Evolutionary conservation across 352 stramenopile genomes (phyloP), one percentile per base, ranked within the genome.

Genomic region (Ophiocytium majus): DNA sequence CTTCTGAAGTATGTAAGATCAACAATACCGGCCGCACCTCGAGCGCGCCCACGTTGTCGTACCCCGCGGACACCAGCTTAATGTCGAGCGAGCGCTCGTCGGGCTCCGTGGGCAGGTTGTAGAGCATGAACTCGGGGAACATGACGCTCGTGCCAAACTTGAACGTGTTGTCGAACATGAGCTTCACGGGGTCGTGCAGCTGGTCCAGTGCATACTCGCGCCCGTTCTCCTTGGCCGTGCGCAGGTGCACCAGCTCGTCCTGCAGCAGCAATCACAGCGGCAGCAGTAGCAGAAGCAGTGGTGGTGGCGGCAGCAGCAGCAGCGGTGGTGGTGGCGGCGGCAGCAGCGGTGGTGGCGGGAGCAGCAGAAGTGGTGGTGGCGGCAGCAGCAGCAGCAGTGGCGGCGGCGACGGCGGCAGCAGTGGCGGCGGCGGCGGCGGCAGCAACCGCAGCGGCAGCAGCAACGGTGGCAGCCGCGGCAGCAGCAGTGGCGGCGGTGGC

Each of bases 131-230:
- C 36, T 89, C 85, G 33, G 79, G 66, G 76, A 89, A 89, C 85
- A 89, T 79, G 31, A 83, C 79, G 28, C 85, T 84, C 57, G 85
- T 89, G 50, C 85, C 85, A 36, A 89, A 74, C 43, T 89, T 84
- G 75, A 89, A 89, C 17, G 85, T 89, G 81, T 89, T 89, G 63
- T 89, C 85, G 57, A 89, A 89, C 9, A 89, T 74, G 49, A 89
- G 85, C 66, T 83, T 50, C 28, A 98, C 94, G 34, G 95, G 95
- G 71, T 98, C 95, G 86, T 97, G 93, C 50, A 89, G 50, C 66
- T 90, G 86, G 10, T 94, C 93, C 17, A 95, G 91, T 64, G 93
- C 91, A 87, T 98, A 98, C 80, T 94, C 92, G 17, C 93, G 92
- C 76, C 94, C 90, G 81, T 95, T 95, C 90, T 95, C 92, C 75